Evolutionary conservation across 768 basidiomycete species (phyloP).

Genomic region (Calocybe gangraenosa): DNA sequence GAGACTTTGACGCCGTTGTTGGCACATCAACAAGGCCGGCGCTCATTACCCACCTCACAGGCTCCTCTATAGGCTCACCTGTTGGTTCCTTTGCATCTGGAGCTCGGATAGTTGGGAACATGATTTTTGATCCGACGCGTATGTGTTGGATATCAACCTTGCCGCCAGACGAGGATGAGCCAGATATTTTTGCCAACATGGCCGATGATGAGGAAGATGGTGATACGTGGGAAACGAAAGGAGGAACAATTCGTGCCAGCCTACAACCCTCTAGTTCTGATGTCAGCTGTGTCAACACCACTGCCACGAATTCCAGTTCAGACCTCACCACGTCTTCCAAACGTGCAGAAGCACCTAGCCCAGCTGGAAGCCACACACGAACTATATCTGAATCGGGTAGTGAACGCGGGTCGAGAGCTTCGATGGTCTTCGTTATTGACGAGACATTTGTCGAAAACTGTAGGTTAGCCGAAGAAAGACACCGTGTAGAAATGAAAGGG

Average conservation of each 20-base stretch:
- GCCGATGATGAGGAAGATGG: constrained; percentile 88
- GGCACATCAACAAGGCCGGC: constrained; percentile 88
- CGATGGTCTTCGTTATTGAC: constrained; percentile 74
- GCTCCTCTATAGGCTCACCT: constrained; percentile 81
- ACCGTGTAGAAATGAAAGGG: constrained; percentile 79
- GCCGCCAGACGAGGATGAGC: constrained; percentile 86
- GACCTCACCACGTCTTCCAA: constrained; percentile 22
- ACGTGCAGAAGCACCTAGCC: constrained; percentile 47
- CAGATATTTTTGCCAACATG: constrained; percentile 91
- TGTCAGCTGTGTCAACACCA: constrained; percentile 26
- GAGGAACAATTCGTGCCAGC: constrained; percentile 74
- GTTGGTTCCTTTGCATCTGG: constrained; percentile 70
- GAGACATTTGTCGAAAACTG: constrained; percentile 71
- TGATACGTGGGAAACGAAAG: constrained; percentile 65
- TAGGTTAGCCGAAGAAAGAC: constrained; percentile 74
- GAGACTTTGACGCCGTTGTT: constrained; percentile 84
- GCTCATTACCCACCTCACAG: constrained; percentile 90
- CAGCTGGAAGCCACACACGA: constrained; percentile 57
- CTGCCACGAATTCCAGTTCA: constrained; percentile 21
- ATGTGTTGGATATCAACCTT: constrained; percentile 95
- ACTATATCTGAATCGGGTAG: constrained; percentile 74
- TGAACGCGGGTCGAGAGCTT: constrained; percentile 76
- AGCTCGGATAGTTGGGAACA: constrained; percentile 91
- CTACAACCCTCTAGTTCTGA: constrained; percentile 30
- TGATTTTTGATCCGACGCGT: constrained; percentile 91